Evolutionary conservation across 345 rosid species (phyloP).

Genomic region (Corchorus capsularis): DNA sequence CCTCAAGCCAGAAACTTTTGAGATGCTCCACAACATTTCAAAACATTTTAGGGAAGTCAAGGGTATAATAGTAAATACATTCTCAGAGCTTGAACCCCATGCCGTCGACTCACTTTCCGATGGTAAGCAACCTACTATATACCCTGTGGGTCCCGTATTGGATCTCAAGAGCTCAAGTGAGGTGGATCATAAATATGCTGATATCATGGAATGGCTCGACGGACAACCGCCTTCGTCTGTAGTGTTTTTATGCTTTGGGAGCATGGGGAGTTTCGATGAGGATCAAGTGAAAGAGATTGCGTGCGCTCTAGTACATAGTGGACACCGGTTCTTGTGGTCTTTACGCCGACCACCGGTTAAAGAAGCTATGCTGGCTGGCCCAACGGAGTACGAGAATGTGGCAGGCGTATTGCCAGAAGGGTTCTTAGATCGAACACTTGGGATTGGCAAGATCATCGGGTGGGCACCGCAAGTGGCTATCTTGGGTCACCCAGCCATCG

Average conservation of each 20-base stretch:
- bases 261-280: background rate
- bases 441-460: constrained; percentile 45
- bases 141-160: constrained; percentile 4
- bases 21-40: background rate
- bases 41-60: background rate
- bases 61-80: constrained; percentile 7
- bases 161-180: background rate
- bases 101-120: background rate
- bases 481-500: constrained; percentile 43
- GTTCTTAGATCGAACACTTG: constrained; percentile 43
- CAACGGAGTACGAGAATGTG: constrained; percentile 26
- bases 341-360: background rate
- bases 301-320: background rate
- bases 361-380: background rate
- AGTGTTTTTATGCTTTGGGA: constrained; percentile 8
- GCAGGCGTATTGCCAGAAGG: constrained; percentile 50
- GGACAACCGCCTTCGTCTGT: background rate
- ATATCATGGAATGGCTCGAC: constrained; percentile 6
- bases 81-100: constrained; percentile 4
- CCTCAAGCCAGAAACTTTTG: background rate
- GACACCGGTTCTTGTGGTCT: constrained; percentile 8
- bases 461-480: constrained; percentile 64
- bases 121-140: background rate
- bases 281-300: constrained; percentile 15
- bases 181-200: background rate